A percentile compares a stretch with the other conserved stretches of the same genome.
These are phyloP conservation scores for Podospora pseudocomata DNA, from an alignment of 495 filamentous ascomycete genomes.

Conservation along the genomic window DNA sequence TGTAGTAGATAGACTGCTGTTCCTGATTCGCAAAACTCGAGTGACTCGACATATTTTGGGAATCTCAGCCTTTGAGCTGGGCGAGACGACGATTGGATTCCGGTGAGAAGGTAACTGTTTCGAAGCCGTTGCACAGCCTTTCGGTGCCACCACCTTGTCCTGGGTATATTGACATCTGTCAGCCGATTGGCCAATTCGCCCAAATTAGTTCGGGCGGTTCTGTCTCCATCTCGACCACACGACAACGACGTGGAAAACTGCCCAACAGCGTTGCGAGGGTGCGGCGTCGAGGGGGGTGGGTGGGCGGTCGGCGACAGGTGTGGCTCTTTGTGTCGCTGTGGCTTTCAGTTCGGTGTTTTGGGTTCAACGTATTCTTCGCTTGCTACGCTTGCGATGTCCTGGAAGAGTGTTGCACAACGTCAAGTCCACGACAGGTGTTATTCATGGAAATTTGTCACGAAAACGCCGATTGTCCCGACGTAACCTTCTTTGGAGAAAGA, in stretches of 20 bases:
- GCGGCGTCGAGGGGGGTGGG: neutral
- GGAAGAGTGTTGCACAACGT: neutral
- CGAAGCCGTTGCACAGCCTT: neutral
- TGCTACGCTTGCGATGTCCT: neutral
- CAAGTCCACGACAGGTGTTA: neutral
- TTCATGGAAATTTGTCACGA: neutral
- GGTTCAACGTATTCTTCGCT: neutral
- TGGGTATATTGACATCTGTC: neutral
- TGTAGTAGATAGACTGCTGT: neutral
- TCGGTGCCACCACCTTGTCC: neutral
- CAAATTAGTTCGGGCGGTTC: neutral
- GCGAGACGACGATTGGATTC: neutral
- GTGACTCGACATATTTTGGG: neutral
- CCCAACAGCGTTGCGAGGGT: neutral
- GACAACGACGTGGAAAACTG: neutral
- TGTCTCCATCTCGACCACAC: neutral
- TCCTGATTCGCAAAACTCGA: neutral
- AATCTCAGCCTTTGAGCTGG: neutral
- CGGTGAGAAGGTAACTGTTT: neutral
- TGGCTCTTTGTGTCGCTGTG: neutral
- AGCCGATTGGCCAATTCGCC: neutral
- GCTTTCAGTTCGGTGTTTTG: neutral
- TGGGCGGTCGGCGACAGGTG: neutral
- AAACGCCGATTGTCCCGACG: neutral
- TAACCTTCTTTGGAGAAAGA: neutral